Conservation (phyloP, 2,329 filamentous ascomycete species). For the Apiospora phragmitis region DNA sequence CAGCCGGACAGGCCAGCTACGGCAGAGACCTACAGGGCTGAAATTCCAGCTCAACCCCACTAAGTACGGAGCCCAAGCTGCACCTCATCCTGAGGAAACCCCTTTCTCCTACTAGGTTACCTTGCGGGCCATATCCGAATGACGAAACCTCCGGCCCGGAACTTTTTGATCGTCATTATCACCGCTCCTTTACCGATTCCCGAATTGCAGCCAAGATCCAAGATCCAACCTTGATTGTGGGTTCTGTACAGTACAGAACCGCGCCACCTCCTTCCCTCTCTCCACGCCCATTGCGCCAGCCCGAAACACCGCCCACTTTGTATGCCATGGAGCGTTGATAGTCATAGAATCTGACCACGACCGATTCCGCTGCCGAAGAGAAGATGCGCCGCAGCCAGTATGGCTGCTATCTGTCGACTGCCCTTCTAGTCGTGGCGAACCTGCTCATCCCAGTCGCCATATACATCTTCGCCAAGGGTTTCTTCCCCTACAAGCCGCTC, state of each 20-base stretch:
- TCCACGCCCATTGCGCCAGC: background rate
- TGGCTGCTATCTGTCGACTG: conserved; percentile 29
- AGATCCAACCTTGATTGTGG: background rate
- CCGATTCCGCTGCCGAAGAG: background rate
- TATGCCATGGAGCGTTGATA: conserved; percentile 2
- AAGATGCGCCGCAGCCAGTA: conserved; percentile 21
- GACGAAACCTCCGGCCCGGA: background rate
- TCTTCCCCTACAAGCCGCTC: conserved; percentile 97
- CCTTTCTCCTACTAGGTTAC: background rate
- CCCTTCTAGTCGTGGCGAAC: conserved; percentile 68
- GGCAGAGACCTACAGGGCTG: background rate
- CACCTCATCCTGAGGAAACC: background rate
- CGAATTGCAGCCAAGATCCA: background rate
- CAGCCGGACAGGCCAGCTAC: background rate
- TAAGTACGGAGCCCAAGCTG: background rate
- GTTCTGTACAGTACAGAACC: background rate
- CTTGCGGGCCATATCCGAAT: conserved; percentile 2
- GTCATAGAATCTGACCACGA: background rate
- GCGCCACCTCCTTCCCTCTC: background rate
- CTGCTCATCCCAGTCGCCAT: conserved; percentile 74
- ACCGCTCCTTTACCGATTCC: background rate
- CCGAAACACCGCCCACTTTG: background rate
- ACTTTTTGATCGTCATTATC: background rate
- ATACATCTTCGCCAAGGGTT: conserved; percentile 79
- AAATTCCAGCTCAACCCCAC: background rate